A percentile compares a stretch with the other conserved stretches of the same genome.
Conservation (phyloP, 768 basidiomycete genomes). For the Rhodosporidiobolus odoratus region DNA sequence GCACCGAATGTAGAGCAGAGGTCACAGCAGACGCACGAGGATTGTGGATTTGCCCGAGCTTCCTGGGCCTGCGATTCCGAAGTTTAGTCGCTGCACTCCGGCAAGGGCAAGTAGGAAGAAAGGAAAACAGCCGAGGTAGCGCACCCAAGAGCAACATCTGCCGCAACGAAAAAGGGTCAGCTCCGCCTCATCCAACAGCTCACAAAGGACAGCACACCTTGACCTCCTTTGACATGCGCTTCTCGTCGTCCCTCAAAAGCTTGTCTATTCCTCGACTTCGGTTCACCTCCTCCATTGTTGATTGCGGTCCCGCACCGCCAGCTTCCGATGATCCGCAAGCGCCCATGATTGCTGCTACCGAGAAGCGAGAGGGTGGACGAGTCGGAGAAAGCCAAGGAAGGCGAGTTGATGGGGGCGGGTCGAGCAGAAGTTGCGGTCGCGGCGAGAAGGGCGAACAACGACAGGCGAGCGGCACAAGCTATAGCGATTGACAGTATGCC, state of each 20-base stretch:
- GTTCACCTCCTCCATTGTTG: slow-evolving; percentile 14
- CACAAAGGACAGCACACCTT: slow-evolving; percentile 25
- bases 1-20: background rate
- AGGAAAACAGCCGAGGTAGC: background rate
- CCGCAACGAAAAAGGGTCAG: background rate
- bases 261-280: slow-evolving; percentile 14
- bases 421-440: background rate
- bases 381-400: background rate
- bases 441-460: too few relatives aligned
- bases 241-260: slow-evolving; percentile 32
- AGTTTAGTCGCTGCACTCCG: background rate
- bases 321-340: slow-evolving; percentile 24
- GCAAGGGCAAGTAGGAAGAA: background rate
- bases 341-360: slow-evolving; percentile 7
- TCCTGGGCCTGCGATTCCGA: slow-evolving; percentile 19
- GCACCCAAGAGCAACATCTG: slow-evolving; percentile 35
- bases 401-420: background rate
- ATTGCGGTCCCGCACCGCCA: background rate
- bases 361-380: background rate
- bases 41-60: slow-evolving; percentile 34
- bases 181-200: background rate
- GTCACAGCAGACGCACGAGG: slow-evolving; percentile 17
- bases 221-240: slow-evolving; percentile 25
- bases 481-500: too few relatives aligned
- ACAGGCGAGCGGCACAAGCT: too few relatives aligned